Evolutionary conservation across 2,329 filamentous ascomycete species (phyloP).

Genomic region (Ophiostoma populinum): DNA sequence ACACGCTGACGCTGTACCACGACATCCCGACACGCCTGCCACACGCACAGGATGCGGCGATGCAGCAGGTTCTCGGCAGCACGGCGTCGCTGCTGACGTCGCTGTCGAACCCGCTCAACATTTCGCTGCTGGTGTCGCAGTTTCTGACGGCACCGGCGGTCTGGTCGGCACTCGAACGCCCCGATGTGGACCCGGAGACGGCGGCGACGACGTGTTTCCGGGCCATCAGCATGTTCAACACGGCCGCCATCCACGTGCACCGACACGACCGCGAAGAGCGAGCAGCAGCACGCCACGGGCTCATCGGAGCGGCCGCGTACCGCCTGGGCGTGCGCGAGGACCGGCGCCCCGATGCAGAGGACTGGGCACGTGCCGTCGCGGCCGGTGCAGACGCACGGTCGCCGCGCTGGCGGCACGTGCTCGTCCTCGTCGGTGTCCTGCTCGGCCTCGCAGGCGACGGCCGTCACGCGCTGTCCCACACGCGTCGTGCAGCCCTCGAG

Average conservation of each 20-base stretch:
- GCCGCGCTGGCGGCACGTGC: constrained; percentile 62
- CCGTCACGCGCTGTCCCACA: constrained; percentile 42
- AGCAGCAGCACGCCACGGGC: constrained; percentile 15
- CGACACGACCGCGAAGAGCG: constrained; percentile 28
- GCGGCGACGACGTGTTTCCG: constrained; percentile 30
- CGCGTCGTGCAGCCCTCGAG: constrained; percentile 51
- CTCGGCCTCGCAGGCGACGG: constrained; percentile 56
- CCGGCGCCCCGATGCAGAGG: constrained; percentile 26
- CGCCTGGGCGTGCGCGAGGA: constrained; percentile 1
- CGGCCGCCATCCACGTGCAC: constrained; percentile 39
- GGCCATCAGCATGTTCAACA: constrained; percentile 55
- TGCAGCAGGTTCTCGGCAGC: constrained; percentile 41
- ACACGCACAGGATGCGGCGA: constrained; percentile 19
- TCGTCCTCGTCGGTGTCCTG: constrained; percentile 65
- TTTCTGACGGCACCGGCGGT: constrained; percentile 54
- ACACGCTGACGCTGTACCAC: constrained; percentile 43
- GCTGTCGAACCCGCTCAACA: constrained; percentile 58
- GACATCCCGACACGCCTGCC: constrained; percentile 18
- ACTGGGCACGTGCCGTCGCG: constrained; percentile 38
- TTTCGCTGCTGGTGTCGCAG: constrained; percentile 55
- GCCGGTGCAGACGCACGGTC: constrained; percentile 41
- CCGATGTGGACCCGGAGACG: too few relatives aligned
- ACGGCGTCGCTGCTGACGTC: constrained; percentile 50
- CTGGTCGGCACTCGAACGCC: constrained; percentile 28
- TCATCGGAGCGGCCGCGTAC: constrained; percentile 4